Percentiles rank a stretch among this genome's conserved stretches.
These are phyloP conservation scores for Xylaria sp. DNA, from an alignment of 2,329 filamentous ascomycete species.

Conservation along the genomic window DNA sequence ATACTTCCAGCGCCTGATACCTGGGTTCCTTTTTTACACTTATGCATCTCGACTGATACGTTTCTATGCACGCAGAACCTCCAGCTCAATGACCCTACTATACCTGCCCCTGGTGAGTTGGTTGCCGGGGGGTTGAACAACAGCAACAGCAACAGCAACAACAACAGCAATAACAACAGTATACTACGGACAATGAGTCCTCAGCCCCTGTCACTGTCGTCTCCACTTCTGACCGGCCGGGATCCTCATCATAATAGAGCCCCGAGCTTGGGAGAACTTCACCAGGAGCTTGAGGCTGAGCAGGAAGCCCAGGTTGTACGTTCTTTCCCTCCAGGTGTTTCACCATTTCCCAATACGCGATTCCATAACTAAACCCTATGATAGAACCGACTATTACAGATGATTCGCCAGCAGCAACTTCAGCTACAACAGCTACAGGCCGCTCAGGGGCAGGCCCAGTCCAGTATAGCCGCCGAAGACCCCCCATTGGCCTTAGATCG, in stretches of 20 bases:
- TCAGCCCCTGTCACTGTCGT: conserved; percentile 59
- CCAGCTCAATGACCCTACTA: conserved; percentile 74
- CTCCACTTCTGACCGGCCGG: conserved; percentile 55
- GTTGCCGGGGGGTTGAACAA: conserved; percentile 57
- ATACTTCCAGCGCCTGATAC: background rate
- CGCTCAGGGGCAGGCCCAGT: conserved; percentile 54
- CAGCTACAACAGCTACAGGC: conserved; percentile 72
- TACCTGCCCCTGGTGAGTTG: conserved; percentile 77
- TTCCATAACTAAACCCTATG: background rate
- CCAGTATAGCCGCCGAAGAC: conserved; percentile 61
- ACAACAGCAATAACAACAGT: background rate
- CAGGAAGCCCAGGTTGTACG: conserved; percentile 80
- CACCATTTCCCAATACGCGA: background rate
- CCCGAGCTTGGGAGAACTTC: conserved; percentile 79
- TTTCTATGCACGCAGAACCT: conserved; percentile 59
- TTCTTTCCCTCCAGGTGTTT: conserved; percentile 16
- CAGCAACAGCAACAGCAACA: conserved; percentile 1
- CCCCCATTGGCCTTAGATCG: conserved; percentile 59
- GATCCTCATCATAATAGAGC: conserved; percentile 73
- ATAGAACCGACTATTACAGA: conserved; percentile 78
- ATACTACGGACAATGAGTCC: conserved; percentile 53
- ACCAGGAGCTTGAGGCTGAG: conserved; percentile 82
- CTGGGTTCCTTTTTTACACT: background rate
- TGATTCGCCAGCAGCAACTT: conserved; percentile 80
- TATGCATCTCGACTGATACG: background rate